Evolutionary conservation across 228 moss, liverwort and hornwort genomes (phyloP), one percentile per base, ranked within the genome.

Genomic region (Sphagnum magellanicum): DNA sequence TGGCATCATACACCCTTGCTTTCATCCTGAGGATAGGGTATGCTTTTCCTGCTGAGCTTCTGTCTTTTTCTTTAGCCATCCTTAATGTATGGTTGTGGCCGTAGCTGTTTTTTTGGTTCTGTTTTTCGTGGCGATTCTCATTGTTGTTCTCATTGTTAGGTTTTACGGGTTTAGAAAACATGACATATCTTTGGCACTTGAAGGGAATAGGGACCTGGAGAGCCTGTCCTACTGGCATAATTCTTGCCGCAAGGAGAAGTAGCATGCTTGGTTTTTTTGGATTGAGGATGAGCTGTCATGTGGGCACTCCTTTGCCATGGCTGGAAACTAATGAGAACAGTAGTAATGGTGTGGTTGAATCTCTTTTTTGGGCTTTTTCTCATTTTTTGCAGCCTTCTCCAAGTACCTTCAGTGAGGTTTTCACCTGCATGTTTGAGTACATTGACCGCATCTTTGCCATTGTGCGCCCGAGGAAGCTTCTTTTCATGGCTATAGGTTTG

Each of bases 21-120:
- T 98, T 74, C 98, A 98, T 66, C 98, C 97, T 8, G 98, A 98
- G 76, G 98, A 98, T 78, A 87, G 98, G 77, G 97, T 98, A 86
- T 12, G 87, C 74, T 51, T 67, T 68, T 10, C 65, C 46, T 6
- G 47, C 51, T 49, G 16, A 32, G 32, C 32, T 32, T 32, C 3
- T 32, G 32, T 64, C 46, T 10, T 32, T 64, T 64, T 32, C 63
- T 64, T 11, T 10, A 64, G 17, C 63, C 4, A 4, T 64, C 47
- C 10, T 0, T 32, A 5, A 32, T 11, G 6, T 10, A 10, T 13
- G 11, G 46, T 6, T 10, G 11, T 32, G 17, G 63, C 16, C 14
- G 60, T 5, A 14, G 60, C 60, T 16, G 60, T 60, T 60, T 16
- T 14, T 32, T 32, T 32, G 32, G 32, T 32, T 32, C 32, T 32